phyloP scores from a whole-genome alignment of 164 flowering plant genomes.

The Vitis rupestris region DNA sequence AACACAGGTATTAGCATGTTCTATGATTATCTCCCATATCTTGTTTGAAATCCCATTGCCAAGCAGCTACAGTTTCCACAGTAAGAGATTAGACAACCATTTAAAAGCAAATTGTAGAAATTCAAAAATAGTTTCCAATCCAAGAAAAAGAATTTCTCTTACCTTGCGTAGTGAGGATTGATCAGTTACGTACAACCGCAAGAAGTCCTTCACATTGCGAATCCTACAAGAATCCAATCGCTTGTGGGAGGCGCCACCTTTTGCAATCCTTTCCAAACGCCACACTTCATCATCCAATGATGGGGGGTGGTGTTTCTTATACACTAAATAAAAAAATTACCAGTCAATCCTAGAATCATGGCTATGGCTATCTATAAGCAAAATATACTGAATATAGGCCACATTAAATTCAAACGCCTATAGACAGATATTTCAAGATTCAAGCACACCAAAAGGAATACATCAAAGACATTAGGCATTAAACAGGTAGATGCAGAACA shows the following conservation, averaged over 20 bases:
- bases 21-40: slow-evolving; percentile 51
- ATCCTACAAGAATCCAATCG: slow-evolving; percentile 26
- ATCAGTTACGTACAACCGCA: slow-evolving; percentile 23
- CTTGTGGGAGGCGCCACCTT: slow-evolving; percentile 40
- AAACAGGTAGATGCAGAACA: background rate
- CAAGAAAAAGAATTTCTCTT: slow-evolving; percentile 12
- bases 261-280: slow-evolving; percentile 42
- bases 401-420: too few species aligned
- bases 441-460: background rate
- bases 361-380: background rate
- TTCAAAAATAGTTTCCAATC: background rate
- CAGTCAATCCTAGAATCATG: background rate
- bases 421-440: background rate
- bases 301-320: slow-evolving; percentile 39
- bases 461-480: background rate
- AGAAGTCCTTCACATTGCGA: slow-evolving; percentile 41
- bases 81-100: background rate
- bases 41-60: slow-evolving; percentile 33
- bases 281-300: slow-evolving; percentile 40
- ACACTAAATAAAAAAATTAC: slow-evolving; percentile 21
- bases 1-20: slow-evolving; percentile 51
- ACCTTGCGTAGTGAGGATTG: slow-evolving; percentile 38
- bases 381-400: too few species aligned
- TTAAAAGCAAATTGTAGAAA: background rate
- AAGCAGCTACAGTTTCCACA: slow-evolving; percentile 40